These are phyloP conservation scores for Starmera stellimalicola DNA, from an alignment of 1,139 yeast species.

Conservation along the genomic window DNA sequence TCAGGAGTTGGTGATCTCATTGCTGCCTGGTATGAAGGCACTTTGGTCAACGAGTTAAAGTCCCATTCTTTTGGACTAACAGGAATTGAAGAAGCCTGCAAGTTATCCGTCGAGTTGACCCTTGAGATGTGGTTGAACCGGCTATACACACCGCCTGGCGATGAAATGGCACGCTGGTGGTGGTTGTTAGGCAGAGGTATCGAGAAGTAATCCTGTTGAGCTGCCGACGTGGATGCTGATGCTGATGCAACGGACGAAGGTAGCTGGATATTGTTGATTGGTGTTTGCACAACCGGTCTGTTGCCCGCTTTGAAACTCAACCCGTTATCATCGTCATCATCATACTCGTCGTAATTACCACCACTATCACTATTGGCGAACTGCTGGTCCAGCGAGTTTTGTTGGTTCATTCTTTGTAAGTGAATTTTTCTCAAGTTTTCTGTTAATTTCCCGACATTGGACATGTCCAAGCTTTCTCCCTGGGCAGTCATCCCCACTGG, in stretches of 20 bases:
- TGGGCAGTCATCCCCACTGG: constrained; percentile 18
- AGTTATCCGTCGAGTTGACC: constrained; percentile 32
- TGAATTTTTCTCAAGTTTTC: constrained; percentile 48
- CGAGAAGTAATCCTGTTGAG: constrained; percentile 15
- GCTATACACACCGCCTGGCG: constrained; percentile 40
- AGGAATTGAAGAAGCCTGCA: constrained; percentile 3
- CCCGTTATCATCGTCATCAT: constrained; percentile 15
- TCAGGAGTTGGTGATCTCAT: constrained; percentile 38
- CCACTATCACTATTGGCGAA: not conserved
- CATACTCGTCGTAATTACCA: constrained; percentile 5
- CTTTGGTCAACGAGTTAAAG: constrained; percentile 43
- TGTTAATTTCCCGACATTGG: constrained; percentile 27
- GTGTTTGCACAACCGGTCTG: constrained; percentile 1
- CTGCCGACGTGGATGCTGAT: constrained; percentile 13
- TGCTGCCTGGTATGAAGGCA: constrained; percentile 82
- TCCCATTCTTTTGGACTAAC: constrained; percentile 28
- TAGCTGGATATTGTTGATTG: not conserved
- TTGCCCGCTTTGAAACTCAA: constrained; percentile 9
- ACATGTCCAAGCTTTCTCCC: constrained; percentile 15
- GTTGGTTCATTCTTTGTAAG: constrained; percentile 29
- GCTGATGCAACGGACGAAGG: constrained; percentile 12
- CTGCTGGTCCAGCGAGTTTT: constrained; percentile 14
- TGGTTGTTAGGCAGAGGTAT: constrained; percentile 14
- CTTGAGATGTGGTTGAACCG: constrained; percentile 50
- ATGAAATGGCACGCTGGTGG: constrained; percentile 16